Conservation (phyloP, 768 basidiomycete species). For the Suillus brevipes region DNA sequence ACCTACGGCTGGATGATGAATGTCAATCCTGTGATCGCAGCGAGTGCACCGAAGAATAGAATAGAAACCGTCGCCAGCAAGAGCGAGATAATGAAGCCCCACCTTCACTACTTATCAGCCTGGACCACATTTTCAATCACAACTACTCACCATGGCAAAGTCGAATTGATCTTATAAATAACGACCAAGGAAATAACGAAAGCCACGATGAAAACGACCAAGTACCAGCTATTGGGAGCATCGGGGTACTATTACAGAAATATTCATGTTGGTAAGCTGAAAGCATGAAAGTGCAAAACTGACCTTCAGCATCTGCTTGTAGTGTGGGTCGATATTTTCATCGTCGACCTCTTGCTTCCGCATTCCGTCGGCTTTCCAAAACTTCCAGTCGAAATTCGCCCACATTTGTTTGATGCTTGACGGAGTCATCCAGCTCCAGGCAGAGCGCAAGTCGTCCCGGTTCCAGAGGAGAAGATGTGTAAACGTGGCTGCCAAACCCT, state of each 20-base stretch:
- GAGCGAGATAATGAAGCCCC: constrained; percentile 48
- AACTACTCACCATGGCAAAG: constrained; percentile 43
- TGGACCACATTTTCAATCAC: not conserved
- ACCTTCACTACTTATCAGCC: constrained; percentile 30
- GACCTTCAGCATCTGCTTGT: constrained; percentile 52
- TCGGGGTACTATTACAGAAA: constrained; percentile 19
- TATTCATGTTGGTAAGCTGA: not conserved
- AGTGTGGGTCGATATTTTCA: constrained; percentile 45
- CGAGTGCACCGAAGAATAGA: constrained; percentile 46
- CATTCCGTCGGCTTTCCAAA: constrained; percentile 45
- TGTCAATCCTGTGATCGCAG: constrained; percentile 46
- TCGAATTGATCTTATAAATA: constrained; percentile 42
- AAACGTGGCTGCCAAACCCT: constrained; percentile 47
- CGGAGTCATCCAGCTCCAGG: constrained; percentile 44
- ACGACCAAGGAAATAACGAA: constrained; percentile 11
- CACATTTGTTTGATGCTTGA: constrained; percentile 33
- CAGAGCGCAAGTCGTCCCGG: constrained; percentile 37
- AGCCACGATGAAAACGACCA: constrained; percentile 13
- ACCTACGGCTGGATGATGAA: constrained; percentile 43
- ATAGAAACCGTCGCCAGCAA: constrained; percentile 46
- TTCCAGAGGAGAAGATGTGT: constrained; percentile 51
- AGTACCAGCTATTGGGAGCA: constrained; percentile 27
- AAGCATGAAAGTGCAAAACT: constrained; percentile 2
- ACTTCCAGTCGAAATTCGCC: constrained; percentile 40
- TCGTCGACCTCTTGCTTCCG: constrained; percentile 30